These are phyloP conservation scores for Lipomyces starkeyi DNA, from an alignment of 805 yeast species.

Conservation along the genomic window DNA sequence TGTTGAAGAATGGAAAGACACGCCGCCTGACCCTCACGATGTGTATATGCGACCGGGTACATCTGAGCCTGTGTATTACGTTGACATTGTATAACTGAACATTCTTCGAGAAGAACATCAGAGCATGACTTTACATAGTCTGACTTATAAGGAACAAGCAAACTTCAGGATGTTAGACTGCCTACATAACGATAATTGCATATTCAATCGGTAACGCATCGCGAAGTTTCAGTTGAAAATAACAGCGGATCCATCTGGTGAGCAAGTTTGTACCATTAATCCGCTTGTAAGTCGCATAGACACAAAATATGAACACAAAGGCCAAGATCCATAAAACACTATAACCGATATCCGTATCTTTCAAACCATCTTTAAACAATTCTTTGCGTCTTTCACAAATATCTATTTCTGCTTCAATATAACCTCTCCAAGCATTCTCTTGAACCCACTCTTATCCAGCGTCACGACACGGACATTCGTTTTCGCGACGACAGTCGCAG, in stretches of 20 bases:
- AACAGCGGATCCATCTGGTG: not conserved
- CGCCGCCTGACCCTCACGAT: no score
- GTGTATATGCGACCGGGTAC: no score
- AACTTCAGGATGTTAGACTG: no score
- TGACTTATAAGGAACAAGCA: no score
- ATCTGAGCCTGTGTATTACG: no score
- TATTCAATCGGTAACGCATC: not conserved
- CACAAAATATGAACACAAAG: not conserved
- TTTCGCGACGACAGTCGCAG: conserved; percentile 85
- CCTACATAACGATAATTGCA: not conserved
- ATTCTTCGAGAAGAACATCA: no score
- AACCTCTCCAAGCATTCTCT: conserved; percentile 91
- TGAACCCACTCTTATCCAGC: conserved; percentile 89
- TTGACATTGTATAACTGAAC: no score
- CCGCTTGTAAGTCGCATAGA: not conserved
- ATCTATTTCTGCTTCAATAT: conserved; percentile 6
- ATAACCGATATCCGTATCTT: not conserved
- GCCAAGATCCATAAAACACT: not conserved
- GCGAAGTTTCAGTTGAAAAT: not conserved
- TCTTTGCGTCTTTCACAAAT: not conserved
- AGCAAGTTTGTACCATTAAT: not conserved
- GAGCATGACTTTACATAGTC: no score
- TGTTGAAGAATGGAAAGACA: no score
- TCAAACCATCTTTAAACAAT: not conserved
- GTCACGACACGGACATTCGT: conserved; percentile 86